Percentiles rank a stretch among this genome's conserved stretches.
Evolutionary conservation across 31 red algal species (phyloP).

Genomic region (Asparagopsis taxiformis): DNA sequence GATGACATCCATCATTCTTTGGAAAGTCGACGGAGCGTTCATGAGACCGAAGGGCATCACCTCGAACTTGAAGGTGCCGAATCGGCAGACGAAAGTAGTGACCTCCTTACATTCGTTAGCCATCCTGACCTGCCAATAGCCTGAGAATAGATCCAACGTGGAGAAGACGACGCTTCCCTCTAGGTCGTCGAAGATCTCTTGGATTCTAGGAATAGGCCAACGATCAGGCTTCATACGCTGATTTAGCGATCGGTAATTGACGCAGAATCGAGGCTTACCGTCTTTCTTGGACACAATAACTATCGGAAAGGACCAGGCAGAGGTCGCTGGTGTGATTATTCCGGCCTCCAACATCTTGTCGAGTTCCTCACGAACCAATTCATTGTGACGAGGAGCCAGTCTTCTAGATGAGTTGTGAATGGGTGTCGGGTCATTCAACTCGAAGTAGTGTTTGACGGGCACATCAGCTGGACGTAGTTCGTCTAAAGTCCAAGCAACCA

Average conservation of each 20-base stretch:
- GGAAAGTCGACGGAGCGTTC: slow-evolving; percentile 29
- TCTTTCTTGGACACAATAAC: slow-evolving; percentile 15
- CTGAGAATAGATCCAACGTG: slow-evolving; percentile 26
- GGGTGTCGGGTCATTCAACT: slow-evolving; percentile 11
- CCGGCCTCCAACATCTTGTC: not conserved
- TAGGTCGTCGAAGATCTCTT: slow-evolving; percentile 29
- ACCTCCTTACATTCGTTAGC: slow-evolving; percentile 8
- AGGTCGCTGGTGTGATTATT: not conserved
- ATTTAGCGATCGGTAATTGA: slow-evolving; percentile 10
- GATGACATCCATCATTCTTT: slow-evolving; percentile 34
- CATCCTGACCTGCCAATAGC: slow-evolving; percentile 27
- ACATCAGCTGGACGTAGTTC: not conserved
- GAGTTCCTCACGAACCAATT: not conserved
- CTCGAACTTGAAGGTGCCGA: slow-evolving; percentile 30
- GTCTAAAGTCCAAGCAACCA: slow-evolving; percentile 4
- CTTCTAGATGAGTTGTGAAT: not conserved
- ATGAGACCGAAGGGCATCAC: slow-evolving; percentile 35
- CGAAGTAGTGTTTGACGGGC: slow-evolving; percentile 7
- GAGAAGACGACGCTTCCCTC: slow-evolving; percentile 8
- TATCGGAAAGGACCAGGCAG: slow-evolving; percentile 15
- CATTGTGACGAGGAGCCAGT: slow-evolving; percentile 10
- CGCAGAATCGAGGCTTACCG: slow-evolving; percentile 8
- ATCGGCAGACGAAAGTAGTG: slow-evolving; percentile 6
- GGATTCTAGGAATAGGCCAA: slow-evolving; percentile 5
- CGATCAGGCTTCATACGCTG: not conserved